Conservation (phyloP, 2,329 filamentous ascomycete species). For the Aspergillus udagawae region DNA sequence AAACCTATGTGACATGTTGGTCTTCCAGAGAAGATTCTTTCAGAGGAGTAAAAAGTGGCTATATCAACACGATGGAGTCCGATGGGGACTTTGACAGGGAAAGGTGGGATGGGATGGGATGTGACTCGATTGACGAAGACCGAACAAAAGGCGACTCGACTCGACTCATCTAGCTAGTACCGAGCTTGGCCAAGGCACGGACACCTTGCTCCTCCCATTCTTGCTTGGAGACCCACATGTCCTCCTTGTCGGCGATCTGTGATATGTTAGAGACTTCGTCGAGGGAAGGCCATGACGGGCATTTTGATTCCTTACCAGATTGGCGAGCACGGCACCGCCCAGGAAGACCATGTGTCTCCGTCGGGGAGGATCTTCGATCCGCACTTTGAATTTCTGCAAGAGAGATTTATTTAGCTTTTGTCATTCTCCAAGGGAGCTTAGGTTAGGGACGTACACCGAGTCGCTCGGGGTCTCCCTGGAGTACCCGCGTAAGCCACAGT, state of each 20-base stretch:
- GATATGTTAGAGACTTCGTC: slow-evolving; percentile 8
- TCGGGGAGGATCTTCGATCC: slow-evolving; percentile 95
- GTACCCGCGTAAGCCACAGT: slow-evolving; percentile 88
- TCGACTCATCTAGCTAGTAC: slow-evolving; percentile 62
- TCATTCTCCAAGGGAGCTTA: background rate
- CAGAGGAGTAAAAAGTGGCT: background rate
- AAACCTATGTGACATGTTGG: background rate
- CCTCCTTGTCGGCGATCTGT: slow-evolving; percentile 93
- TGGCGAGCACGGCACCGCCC: slow-evolving; percentile 91
- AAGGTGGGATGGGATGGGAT: too few relatives aligned
- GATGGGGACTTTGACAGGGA: background rate
- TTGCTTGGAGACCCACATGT: slow-evolving; percentile 97
- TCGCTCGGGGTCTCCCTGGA: slow-evolving; percentile 87
- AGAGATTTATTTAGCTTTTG: slow-evolving; percentile 12
- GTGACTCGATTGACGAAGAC: slow-evolving; percentile 6
- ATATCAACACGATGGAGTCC: background rate
- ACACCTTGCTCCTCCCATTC: slow-evolving; percentile 95
- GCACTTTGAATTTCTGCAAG: slow-evolving; percentile 90
- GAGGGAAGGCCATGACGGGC: background rate
- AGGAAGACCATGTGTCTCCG: slow-evolving; percentile 99
- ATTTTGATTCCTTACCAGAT: slow-evolving; percentile 59
- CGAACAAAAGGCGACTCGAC: slow-evolving; percentile 5
- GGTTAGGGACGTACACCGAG: slow-evolving; percentile 56
- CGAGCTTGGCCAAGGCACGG: slow-evolving; percentile 83
- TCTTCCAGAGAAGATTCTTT: background rate